Evolutionary conservation across 352 stramenopile species (phyloP), one percentile per base, ranked within the genome.

Genomic region (Nannochloropsis limnetica): DNA sequence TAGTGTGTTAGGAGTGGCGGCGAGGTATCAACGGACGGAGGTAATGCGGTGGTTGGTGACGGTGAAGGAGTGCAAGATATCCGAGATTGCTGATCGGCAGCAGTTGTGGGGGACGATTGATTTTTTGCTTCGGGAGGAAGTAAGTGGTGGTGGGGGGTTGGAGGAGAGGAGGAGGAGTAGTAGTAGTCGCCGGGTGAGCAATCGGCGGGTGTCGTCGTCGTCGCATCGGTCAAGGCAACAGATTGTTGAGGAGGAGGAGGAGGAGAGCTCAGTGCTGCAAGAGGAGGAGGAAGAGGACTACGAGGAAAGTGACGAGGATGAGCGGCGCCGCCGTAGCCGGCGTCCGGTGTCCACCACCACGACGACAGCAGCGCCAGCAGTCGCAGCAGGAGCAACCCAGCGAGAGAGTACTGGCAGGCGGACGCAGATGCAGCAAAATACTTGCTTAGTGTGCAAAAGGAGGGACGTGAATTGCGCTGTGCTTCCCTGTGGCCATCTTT

Each of bases 1-100:
- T 29, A 74, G 61, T 74, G 61, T 74, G 3, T 28, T 74, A 3
- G 61, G 61, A 8, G 61, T 74, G 61, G 61, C 61, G 3, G n/a
- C 61, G 61, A 25, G 61, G 8, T 29, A 74, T 74, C 61, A 29
- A 31, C 6, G 61, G 25, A 29, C 25, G 3, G 25, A 8, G 3
- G 22, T 74, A 14, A 74, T 74, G 61, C 61, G 61, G 25, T 74
- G 61, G 61, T 74, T 74, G 61, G 61, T 74, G 61, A 25, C n/a
- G 6, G 61, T 31, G 1, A 74, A 74, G 25, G 61, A 20, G n/a
- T 74, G 61, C 11, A 74, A 74, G 61, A 74, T 22, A 14, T 74
- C 61, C 1, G 61, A 74, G 25, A 74, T 74, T 74, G 25, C 11
- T 11, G 6, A 28, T 25, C 15, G 61, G 61, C 61, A 29, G 11